Percentiles rank a stretch among this genome's conserved stretches.
Evolutionary conservation across 257 asterid genomes (phyloP).

Genomic region (Solanum ossicruentum): DNA sequence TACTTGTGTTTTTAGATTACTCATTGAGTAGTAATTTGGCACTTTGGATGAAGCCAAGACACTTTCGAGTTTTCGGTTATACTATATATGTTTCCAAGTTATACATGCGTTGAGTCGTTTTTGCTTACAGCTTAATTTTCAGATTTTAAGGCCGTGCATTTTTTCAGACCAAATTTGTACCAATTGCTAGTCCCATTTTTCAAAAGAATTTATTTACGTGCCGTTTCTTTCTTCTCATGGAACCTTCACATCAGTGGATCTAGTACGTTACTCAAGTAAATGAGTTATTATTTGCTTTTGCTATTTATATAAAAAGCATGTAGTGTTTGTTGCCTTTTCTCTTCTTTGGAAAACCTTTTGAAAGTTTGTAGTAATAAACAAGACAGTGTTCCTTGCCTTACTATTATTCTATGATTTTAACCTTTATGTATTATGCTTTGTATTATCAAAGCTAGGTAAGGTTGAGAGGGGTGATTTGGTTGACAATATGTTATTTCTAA

Average conservation of each 20-base stretch:
- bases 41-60: not conserved
- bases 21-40: not conserved
- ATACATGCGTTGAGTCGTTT: not conserved
- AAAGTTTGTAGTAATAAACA: not conserved
- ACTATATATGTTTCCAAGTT: not conserved
- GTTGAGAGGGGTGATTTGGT: too few species aligned
- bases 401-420: not conserved
- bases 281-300: not conserved
- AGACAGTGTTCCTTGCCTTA: not conserved
- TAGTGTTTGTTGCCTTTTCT: not conserved
- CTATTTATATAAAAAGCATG: not conserved
- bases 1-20: not conserved
- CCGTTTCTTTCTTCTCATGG: not conserved
- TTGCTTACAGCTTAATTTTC: not conserved
- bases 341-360: not conserved
- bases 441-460: too few species aligned
- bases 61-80: not conserved
- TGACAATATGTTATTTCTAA: too few species aligned
- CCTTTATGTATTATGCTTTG: too few species aligned
- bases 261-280: not conserved
- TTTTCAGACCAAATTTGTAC: not conserved
- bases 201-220: not conserved
- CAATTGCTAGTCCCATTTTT: not conserved
- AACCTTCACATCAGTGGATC: not conserved
- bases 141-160: not conserved